Base-by-base conservation (phyloP, 2,329 filamentous ascomycete species). In the Pestalotiopsis sp. region DNA sequence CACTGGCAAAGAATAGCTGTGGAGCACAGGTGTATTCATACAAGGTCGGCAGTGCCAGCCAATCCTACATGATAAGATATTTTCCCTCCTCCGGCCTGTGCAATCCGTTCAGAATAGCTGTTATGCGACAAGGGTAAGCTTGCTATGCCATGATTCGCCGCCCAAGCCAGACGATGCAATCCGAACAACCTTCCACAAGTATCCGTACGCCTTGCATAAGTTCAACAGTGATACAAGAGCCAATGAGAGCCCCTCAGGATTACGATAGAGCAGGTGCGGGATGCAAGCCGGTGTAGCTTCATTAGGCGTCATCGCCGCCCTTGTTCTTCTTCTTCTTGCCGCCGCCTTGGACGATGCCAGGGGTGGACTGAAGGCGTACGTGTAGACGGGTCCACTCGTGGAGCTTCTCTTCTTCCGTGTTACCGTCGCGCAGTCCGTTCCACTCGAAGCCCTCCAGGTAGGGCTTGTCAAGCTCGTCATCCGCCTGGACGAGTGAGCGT, bases 361-460 rank as follows among this genome's bases (percentile, higher is more conserved):
- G 81, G 63, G 82, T 82, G 24, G 86, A 86, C 69, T 88, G 89
- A 78, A 95, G 92, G 81, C 96, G 94, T 71, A 98, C 94, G 75
- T 97, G 85, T 76, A 98, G 87, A 71, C 89, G 88, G 66, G 93
- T 95, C 90, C 94, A 97, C 78, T 90, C 94, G 82, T 97, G 93
- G 74, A 97, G 92, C 79, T 92, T 93, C 82, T 97, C 70, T 48
- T 72, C 65, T 40, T 72, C 64, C 10, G 70, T 71, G 1, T 70
- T 69, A 44, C 69, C 38, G 72, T 75, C 71, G 20, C 70, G 68
- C 20, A 71, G 73, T 60, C 61, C 68, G 26, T 67, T 92, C 94
- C 94, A 98, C 86, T 97, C 94, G 84, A 98, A 98, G 73, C 95
- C 95, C 76, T 91, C 91, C 73, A 98, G 91, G 86, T 94, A 94